A percentile compares a stretch with the other conserved stretches of the same genome.
These are phyloP conservation scores for Aspergillus quadrilineatus DNA, from an alignment of 2,329 filamentous ascomycete genomes.

Conservation along the genomic window DNA sequence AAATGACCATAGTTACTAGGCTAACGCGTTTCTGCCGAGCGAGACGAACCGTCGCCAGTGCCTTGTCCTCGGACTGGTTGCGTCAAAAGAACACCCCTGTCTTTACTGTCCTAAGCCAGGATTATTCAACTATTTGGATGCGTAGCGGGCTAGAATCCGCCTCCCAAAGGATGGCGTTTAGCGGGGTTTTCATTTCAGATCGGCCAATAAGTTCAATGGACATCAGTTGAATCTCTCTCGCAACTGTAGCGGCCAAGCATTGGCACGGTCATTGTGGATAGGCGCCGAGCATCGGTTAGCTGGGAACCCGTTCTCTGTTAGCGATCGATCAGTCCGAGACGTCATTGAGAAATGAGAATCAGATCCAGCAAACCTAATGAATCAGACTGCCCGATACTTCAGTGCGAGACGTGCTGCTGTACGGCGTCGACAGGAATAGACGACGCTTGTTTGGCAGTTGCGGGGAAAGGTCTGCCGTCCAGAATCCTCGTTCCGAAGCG, in stretches of 20 bases:
- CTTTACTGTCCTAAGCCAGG: background rate
- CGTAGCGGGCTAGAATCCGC: background rate
- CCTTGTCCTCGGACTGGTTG: background rate
- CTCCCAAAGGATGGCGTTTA: background rate
- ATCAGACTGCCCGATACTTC: background rate
- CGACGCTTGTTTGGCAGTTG: background rate
- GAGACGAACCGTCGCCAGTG: background rate
- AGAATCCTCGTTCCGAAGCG: background rate
- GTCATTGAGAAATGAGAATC: background rate
- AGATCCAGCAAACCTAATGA: background rate
- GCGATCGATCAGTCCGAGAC: background rate
- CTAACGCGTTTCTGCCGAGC: background rate
- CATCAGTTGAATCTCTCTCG: background rate
- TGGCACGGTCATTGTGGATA: constrained; percentile 7
- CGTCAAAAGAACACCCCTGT: background rate
- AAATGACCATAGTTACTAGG: constrained; percentile 2
- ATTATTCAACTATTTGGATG: background rate
- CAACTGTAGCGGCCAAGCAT: background rate
- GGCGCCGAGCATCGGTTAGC: constrained; percentile 1
- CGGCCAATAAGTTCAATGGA: background rate
- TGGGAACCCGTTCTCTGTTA: background rate
- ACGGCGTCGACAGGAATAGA: background rate
- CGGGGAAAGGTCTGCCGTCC: background rate
- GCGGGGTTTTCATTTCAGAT: background rate
- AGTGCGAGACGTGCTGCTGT: background rate